phyloP scores from a whole-genome alignment of 108 stramenopile species.

The Chaetoceros muelleri region DNA sequence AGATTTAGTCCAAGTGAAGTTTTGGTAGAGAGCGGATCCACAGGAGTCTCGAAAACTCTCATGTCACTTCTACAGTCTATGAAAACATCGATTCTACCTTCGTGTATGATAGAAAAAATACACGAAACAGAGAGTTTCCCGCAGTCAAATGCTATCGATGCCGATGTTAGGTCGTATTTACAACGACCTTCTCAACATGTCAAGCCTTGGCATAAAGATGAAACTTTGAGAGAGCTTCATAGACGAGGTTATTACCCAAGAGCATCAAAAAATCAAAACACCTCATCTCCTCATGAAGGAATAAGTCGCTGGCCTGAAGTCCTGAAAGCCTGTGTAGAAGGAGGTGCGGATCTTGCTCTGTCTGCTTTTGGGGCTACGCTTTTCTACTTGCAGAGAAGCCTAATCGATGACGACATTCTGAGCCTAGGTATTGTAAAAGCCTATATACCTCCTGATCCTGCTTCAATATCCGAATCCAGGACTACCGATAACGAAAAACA shows the following conservation, averaged over 20 bases:
- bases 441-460: slow-evolving; percentile 59
- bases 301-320: slow-evolving; percentile 74
- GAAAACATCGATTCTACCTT: slow-evolving; percentile 11
- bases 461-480: not conserved
- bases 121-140: slow-evolving; percentile 43
- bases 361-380: slow-evolving; percentile 82
- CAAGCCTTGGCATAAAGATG: slow-evolving; percentile 79
- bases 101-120: slow-evolving; percentile 36
- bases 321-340: slow-evolving; percentile 68
- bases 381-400: slow-evolving; percentile 81
- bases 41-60: slow-evolving; percentile 40
- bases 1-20: slow-evolving; percentile 81
- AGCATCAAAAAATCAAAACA: slow-evolving; percentile 21
- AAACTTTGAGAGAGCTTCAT: slow-evolving; percentile 70
- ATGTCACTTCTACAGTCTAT: slow-evolving; percentile 27
- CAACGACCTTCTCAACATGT: slow-evolving; percentile 28
- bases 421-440: slow-evolving; percentile 84
- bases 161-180: slow-evolving; percentile 33
- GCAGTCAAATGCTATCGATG: slow-evolving; percentile 55
- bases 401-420: slow-evolving; percentile 88
- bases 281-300: slow-evolving; percentile 10
- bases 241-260: slow-evolving; percentile 69
- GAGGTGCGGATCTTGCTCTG: slow-evolving; percentile 63
- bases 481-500: not conserved
- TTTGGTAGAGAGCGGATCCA: slow-evolving; percentile 29